A percentile compares a stretch with the other conserved stretches of the same genome.
Conservation (phyloP, 306 rosid species). For the Purshia tridentata region DNA sequence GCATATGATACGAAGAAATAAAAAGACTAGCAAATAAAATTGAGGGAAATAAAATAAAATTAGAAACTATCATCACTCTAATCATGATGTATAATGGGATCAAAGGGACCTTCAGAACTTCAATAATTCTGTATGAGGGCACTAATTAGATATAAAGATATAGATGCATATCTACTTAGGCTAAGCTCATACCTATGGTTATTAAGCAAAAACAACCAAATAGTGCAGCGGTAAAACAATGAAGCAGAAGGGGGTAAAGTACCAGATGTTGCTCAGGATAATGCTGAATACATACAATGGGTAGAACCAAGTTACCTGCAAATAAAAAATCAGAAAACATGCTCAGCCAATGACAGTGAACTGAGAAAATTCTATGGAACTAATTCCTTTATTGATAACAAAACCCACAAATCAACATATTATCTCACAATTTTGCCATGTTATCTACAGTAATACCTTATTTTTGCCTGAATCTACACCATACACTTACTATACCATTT, state of each 20-base stretch:
- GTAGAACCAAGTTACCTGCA: slow-evolving; percentile 87
- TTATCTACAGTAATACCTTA: neutral
- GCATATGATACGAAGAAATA: neutral
- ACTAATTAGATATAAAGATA: neutral
- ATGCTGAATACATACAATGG: slow-evolving; percentile 83
- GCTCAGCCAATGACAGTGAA: slow-evolving; percentile 8
- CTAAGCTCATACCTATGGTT: neutral
- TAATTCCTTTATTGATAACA: neutral
- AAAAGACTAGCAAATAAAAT: neutral
- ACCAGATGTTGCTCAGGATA: slow-evolving; percentile 80
- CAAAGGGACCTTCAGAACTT: neutral
- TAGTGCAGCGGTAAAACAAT: slow-evolving; percentile 2
- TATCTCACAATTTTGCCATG: neutral
- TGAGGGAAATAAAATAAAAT: too few species aligned
- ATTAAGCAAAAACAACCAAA: slow-evolving; percentile 14
- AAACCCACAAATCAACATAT: neutral
- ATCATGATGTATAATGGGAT: neutral
- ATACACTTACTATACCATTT: neutral
- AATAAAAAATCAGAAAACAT: slow-evolving; percentile 11
- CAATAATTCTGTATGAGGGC: neutral
- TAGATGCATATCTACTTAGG: neutral
- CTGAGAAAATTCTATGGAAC: neutral
- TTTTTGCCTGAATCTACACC: neutral
- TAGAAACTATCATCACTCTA: neutral
- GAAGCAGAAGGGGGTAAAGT: slow-evolving; percentile 25